These are phyloP conservation scores for Agroathelia rolfsii DNA, from an alignment of 1,284 basidiomycete species.

Conservation along the genomic window DNA sequence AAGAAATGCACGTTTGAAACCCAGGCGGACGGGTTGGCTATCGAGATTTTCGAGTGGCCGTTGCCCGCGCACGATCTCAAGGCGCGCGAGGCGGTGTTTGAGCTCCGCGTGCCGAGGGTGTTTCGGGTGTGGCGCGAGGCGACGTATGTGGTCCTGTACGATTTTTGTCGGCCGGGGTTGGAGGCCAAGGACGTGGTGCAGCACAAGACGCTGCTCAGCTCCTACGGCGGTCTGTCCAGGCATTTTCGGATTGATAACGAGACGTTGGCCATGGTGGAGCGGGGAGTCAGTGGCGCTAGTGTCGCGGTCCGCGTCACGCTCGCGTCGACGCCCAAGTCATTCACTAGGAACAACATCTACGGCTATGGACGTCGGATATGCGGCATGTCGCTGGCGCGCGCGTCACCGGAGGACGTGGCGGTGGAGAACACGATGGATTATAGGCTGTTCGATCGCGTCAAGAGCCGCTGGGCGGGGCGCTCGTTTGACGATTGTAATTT, in stretches of 20 bases:
- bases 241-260: too few relatives aligned
- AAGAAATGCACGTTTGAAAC: conserved; percentile 22
- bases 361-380: conserved; percentile 10
- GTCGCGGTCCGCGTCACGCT: conserved; percentile 28
- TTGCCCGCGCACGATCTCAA: conserved; percentile 22
- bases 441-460: conserved; percentile 10
- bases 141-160: conserved; percentile 28
- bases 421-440: conserved; percentile 15
- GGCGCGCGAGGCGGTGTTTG: conserved; percentile 31
- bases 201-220: conserved; percentile 20
- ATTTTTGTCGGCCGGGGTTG: conserved; percentile 37
- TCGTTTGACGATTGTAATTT: conserved; percentile 13
- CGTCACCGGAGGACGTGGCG: conserved; percentile 14
- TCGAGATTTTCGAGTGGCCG: conserved; percentile 39
- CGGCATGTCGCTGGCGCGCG: conserved; percentile 23
- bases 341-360: conserved; percentile 20
- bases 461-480: conserved; percentile 9
- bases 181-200: conserved; percentile 28
- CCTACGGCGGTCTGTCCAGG: not conserved
- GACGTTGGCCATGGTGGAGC: too few relatives aligned
- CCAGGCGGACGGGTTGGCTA: conserved; percentile 17
- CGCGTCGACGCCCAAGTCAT: conserved; percentile 31
- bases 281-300: not conserved
- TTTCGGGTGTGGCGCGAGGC: conserved; percentile 34
- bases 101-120: conserved; percentile 28